Evolutionary conservation across 1,284 basidiomycete species (phyloP).

Genomic region (Melanopsichium pennsylvanicum): DNA sequence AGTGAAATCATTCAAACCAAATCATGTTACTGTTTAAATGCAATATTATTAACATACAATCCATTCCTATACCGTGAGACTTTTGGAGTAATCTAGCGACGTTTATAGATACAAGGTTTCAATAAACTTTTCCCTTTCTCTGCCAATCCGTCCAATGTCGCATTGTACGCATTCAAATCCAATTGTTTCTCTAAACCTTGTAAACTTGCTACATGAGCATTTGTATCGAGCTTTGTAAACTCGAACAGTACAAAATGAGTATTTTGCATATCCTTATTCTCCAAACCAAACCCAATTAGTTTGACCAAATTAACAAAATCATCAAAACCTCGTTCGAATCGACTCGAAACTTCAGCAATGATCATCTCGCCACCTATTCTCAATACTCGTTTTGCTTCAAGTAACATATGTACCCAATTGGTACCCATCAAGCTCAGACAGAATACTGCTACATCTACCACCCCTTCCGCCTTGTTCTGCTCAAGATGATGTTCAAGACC

Average conservation of each 20-base stretch:
- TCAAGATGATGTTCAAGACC: neutral
- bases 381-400: conserved; percentile 87
- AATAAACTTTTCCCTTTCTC: conserved; percentile 74
- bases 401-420: conserved; percentile 90
- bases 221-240: conserved; percentile 36
- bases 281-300: conserved; percentile 81
- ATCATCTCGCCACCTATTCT: conserved; percentile 81
- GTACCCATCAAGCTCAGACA: conserved; percentile 95
- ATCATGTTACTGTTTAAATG: no score
- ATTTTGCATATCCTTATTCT: conserved; percentile 69
- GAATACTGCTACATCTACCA: conserved; percentile 91
- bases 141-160: conserved; percentile 67
- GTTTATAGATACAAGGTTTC: conserved; percentile 96
- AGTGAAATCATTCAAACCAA: no score
- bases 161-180: conserved; percentile 1
- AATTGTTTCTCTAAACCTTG: neutral
- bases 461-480: conserved; percentile 64
- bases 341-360: conserved; percentile 84
- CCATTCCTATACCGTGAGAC: no score
- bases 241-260: conserved; percentile 56
- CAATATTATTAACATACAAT: neutral
- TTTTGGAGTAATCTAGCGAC: no score
- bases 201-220: neutral
- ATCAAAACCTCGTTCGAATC: conserved; percentile 66
- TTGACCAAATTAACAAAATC: conserved; percentile 78